phyloP scores from a whole-genome alignment of 2,329 filamentous ascomycete genomes.

The Cladobotryum protrusum region DNA sequence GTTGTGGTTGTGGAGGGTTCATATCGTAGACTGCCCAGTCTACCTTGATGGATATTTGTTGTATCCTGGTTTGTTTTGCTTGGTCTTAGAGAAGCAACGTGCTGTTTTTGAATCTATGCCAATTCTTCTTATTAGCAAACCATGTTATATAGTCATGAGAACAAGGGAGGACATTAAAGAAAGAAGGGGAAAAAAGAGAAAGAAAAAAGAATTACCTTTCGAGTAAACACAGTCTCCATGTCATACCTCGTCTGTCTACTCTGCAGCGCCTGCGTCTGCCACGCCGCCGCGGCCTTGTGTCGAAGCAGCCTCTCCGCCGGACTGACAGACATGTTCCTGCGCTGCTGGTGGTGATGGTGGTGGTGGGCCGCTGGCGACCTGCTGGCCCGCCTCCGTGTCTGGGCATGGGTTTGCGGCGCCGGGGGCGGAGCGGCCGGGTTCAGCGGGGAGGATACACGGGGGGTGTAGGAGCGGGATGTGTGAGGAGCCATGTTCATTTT shows the following conservation, averaged over 20 bases:
- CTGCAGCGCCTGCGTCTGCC: conserved; percentile 29
- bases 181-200: too few relatives aligned
- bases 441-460: conserved; percentile 23
- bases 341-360: not conserved
- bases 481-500: not conserved
- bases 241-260: not conserved
- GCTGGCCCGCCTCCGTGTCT: not conserved
- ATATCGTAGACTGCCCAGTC: not conserved
- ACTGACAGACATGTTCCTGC: conserved; percentile 23
- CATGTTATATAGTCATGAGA: too few relatives aligned
- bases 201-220: too few relatives aligned
- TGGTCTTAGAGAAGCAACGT: too few relatives aligned
- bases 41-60: not conserved
- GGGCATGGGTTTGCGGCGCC: not conserved
- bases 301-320: conserved; percentile 36
- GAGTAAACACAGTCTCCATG: too few relatives aligned
- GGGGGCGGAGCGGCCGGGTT: conserved; percentile 17
- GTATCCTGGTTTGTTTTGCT: too few relatives aligned
- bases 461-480: conserved; percentile 12
- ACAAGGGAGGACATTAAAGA: too few relatives aligned
- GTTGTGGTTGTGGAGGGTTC: conserved; percentile 1
- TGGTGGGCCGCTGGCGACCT: not conserved
- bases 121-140: too few relatives aligned
- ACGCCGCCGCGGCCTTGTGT: conserved; percentile 36
- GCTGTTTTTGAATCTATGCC: too few relatives aligned